Percentiles rank a stretch among this genome's conserved stretches.
Conservation (phyloP, 2,329 filamentous ascomycete genomes). For the Pseudogymnoascus sp. region DNA sequence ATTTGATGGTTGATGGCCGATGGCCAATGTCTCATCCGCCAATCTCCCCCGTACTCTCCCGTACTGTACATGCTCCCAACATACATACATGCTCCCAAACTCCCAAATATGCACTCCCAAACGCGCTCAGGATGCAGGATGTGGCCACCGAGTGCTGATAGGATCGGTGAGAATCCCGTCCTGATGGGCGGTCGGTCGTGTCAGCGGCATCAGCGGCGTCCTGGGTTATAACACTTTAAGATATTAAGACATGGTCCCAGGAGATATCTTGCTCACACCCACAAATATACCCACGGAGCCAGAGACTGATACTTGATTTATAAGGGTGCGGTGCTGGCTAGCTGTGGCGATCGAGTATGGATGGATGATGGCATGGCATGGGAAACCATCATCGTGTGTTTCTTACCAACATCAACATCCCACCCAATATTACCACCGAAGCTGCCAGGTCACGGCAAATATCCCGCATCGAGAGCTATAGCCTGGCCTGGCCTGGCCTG, state of each 20-base stretch:
- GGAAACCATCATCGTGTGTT: too few species aligned
- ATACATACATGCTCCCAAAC: background rate
- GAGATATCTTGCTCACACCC: too few species aligned
- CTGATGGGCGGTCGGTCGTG: background rate
- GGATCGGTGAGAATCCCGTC: background rate
- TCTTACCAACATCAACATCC: background rate
- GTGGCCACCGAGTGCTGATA: background rate
- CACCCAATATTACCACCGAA: slow-evolving; percentile 1
- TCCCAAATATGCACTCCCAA: background rate
- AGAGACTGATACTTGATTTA: background rate
- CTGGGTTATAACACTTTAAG: too few species aligned
- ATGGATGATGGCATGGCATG: too few species aligned
- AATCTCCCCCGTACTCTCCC: slow-evolving; percentile 1
- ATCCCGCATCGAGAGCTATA: background rate
- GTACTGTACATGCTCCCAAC: background rate
- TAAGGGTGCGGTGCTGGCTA: background rate
- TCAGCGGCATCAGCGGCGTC: slow-evolving; percentile 6
- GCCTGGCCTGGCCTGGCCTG: background rate
- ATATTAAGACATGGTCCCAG: background rate
- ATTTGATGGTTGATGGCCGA: background rate
- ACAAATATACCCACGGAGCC: background rate
- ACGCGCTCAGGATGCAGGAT: too few species aligned
- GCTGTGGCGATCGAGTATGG: background rate
- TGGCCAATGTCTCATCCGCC: background rate
- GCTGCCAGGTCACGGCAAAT: slow-evolving; percentile 1